Evolutionary conservation across 164 flowering plant genomes (phyloP).

Genomic region (Tetracentron sinense): DNA sequence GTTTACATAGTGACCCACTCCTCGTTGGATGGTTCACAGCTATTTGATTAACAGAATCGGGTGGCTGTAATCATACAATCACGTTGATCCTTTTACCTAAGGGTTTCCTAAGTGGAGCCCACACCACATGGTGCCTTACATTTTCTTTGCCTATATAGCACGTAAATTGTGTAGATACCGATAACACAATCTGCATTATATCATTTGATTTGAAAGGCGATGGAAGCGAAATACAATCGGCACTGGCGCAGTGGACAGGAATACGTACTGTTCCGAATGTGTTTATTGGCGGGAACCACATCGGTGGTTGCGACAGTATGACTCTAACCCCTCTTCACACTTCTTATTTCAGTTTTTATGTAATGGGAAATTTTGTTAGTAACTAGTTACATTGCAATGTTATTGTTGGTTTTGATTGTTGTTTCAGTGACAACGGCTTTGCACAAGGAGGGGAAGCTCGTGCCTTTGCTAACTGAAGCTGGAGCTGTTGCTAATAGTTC

Average conservation of each 20-base stretch:
- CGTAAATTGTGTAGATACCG: no score
- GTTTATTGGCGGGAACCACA: conserved; percentile 69
- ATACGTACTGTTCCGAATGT: conserved; percentile 77
- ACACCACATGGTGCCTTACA: no score
- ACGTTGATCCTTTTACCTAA: no score
- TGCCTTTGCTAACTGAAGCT: conserved; percentile 48
- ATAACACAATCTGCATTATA: no score
- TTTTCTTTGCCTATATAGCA: no score
- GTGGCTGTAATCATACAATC: no score
- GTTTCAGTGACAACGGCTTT: conserved; percentile 40
- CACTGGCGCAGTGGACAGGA: conserved; percentile 56
- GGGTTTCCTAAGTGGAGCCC: no score
- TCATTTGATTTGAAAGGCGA: conserved; percentile 44
- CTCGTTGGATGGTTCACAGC: no score
- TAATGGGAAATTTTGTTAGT: background rate
- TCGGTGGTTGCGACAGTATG: conserved; percentile 80
- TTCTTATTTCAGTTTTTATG: background rate
- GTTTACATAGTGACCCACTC: no score
- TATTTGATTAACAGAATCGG: no score
- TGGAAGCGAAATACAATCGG: conserved; percentile 59
- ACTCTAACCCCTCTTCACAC: background rate
- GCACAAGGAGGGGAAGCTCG: conserved; percentile 45
- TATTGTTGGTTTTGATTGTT: background rate
- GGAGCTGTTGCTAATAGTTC: conserved; percentile 37
- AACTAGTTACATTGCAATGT: background rate